A percentile compares a stretch with the other conserved stretches of the same genome.
phyloP scores from a whole-genome alignment of 176 grass and related monocot species.

The Carex myosuroides region DNA sequence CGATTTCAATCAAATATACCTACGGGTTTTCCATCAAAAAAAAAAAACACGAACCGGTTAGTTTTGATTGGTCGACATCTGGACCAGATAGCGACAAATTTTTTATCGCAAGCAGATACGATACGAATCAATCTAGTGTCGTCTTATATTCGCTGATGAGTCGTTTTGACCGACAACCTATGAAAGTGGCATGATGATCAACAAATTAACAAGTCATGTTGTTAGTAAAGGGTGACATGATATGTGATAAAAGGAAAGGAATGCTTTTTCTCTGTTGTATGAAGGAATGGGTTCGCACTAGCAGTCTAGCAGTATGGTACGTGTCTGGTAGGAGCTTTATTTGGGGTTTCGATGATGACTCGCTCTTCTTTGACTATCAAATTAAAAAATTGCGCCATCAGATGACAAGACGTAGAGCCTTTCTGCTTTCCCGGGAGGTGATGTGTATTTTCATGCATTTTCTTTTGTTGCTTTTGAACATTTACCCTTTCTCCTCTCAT shows the following conservation, averaged over 20 bases:
- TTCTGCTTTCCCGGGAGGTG: conserved; percentile 19
- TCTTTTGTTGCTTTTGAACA: neutral
- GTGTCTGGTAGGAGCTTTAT: neutral
- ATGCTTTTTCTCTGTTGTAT: neutral
- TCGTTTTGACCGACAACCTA: conserved; percentile 11
- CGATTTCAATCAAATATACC: too few relatives aligned
- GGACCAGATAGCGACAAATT: neutral
- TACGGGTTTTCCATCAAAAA: too few relatives aligned
- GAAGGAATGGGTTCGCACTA: neutral
- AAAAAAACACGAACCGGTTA: neutral
- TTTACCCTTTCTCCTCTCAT: neutral
- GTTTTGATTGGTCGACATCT: neutral
- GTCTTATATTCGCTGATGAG: neutral
- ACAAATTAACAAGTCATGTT: neutral
- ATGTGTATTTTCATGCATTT: neutral
- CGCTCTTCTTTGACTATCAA: neutral
- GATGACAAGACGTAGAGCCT: conserved; percentile 26
- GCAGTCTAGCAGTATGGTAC: too few relatives aligned
- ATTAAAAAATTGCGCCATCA: neutral
- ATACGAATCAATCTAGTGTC: neutral
- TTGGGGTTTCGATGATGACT: neutral
- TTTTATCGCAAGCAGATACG: neutral
- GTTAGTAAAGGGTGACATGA: neutral
- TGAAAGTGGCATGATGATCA: conserved; percentile 5
- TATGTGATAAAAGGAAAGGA: neutral